Evolutionary conservation across 768 basidiomycete species (phyloP), one percentile per base, ranked within the genome.

Genomic region (Boletus pseudo-olivaceus): DNA sequence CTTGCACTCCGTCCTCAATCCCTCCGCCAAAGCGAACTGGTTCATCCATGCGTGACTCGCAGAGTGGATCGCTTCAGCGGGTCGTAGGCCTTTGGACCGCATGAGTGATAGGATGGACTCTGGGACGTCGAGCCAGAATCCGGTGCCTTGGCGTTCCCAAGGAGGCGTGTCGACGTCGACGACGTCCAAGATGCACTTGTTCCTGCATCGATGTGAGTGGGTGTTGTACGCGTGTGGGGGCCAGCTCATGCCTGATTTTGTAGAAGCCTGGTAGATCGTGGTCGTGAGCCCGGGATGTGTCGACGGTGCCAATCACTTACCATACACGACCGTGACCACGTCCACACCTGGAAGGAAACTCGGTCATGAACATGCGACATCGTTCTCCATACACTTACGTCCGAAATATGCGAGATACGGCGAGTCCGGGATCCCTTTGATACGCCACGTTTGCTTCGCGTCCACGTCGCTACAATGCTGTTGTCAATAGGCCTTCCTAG

Each of bases 21-120:
- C 90, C 30, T 77, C 74, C 0, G 81, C 78, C 58, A 93, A 72
- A 5, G 82, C 74, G 60, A 91, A 92, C 39, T 82, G 79, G 62
- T 91, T 93, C 57, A 95, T 71, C 61, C 93, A 78, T 0, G 90
- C 90, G 65, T 96, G 93, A 59, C 86, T 78, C 3, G 93, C 92
- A 5, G 90, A 81, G 64, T 96, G 93, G 45, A 95, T 91, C 0
- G 86, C 88, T 46, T 82, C 92, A 0, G 92, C 90, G 1, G 83
- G 78, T 54, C 85, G 81, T 39, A 91, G 78, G 5, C 71, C 73
- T 58, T 85, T 83, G 11, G 59, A 56, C 12, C 70, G 69, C 66
- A 93, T 74, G n/a, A 84, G 64, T 7, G 75, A 65, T 44, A 92
- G 67, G 20, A 81, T 73, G 0, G 66, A 33, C 26, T 72, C 73